Evolutionary conservation across 1,139 yeast genomes (phyloP).

Genomic region (Kodamaea plutei): DNA sequence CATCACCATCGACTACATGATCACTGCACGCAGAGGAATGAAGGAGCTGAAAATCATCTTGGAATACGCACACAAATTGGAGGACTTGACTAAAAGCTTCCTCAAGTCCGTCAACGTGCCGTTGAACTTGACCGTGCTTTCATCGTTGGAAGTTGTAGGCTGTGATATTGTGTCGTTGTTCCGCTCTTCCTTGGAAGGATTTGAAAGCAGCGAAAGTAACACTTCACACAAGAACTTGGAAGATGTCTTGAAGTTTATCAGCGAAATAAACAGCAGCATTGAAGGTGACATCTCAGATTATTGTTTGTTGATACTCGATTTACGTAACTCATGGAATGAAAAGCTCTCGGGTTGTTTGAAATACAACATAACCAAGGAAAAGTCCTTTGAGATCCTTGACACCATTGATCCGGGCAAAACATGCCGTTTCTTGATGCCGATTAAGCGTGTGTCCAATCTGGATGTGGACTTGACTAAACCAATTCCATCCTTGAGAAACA

Average conservation of each 20-base stretch:
- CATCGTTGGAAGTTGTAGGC: constrained; percentile 70
- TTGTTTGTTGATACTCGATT: constrained; percentile 62
- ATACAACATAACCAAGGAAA: constrained; percentile 14
- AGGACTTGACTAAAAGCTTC: constrained; percentile 29
- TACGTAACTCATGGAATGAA: constrained; percentile 67
- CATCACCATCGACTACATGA: constrained; percentile 49
- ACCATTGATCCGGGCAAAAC: constrained; percentile 48
- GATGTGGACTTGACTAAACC: constrained; percentile 43
- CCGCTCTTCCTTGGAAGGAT: constrained; percentile 22
- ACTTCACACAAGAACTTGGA: constrained; percentile 17
- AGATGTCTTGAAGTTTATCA: constrained; percentile 18
- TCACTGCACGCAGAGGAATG: constrained; percentile 73
- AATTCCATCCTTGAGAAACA: constrained; percentile 73
- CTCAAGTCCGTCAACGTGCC: constrained; percentile 61
- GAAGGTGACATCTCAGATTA: constrained; percentile 42
- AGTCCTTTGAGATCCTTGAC: constrained; percentile 20
- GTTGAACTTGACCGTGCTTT: constrained; percentile 60
- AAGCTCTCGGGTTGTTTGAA: constrained; percentile 23
- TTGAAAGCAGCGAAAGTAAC: constrained; percentile 16
- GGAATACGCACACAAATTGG: constrained; percentile 56
- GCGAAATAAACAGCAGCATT: constrained; percentile 14
- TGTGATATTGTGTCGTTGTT: constrained; percentile 63
- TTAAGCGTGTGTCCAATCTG: constrained; percentile 48
- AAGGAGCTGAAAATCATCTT: constrained; percentile 60
- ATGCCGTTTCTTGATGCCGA: constrained; percentile 63